Evolutionary conservation across 2,329 filamentous ascomycete species (phyloP), one percentile per base, ranked within the genome.

Genomic region (Sclerotinia glacialis): DNA sequence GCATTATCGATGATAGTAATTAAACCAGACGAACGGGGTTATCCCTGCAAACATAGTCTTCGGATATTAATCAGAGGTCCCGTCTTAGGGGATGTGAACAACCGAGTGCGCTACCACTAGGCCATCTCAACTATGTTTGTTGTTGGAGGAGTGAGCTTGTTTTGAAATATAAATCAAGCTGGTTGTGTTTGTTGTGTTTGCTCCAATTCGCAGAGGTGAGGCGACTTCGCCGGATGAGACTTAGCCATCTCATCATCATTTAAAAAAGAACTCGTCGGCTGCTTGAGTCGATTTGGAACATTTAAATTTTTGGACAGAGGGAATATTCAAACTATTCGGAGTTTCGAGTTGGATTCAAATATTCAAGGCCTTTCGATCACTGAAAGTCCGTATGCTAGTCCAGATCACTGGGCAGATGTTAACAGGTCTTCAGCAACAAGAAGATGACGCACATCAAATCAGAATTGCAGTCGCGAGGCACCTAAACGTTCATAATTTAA

Each of bases 71-170:
- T 37, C 54, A 56, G 54, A 11, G 54, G 37, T 44, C 37, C 54
- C 54, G 37, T 56, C 44, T 56, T 23, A 56, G 54, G 37, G 37
- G 54, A 28, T 56, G 37, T 56, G 54, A 56, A 56, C 12, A 42
- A 28, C 54, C 23, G 2, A 56, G 54, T 56, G 54, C 54, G 54
- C 37, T 56, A 44, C 54, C 54, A 56, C 54, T 56, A 37, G 44
- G 54, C 54, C 54, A 56, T 42, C 54, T 56, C 37, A n/a, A 56
- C 37, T 56, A 23, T 56, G 54, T 56, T 56, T 44, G 54, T 42
- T 42, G 34, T 55, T 26, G 23, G 37, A 12, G 23, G 18, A 28
- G 12, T 4, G 37, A 21, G n/a, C 23, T 44, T 42, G 16, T 42
- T 56, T 34, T 44, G 8, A 42, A 21, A 21, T 28, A 42, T 42